Base-by-base conservation (phyloP, 441 rosid genomes). In the Erodium texanum region DNA sequence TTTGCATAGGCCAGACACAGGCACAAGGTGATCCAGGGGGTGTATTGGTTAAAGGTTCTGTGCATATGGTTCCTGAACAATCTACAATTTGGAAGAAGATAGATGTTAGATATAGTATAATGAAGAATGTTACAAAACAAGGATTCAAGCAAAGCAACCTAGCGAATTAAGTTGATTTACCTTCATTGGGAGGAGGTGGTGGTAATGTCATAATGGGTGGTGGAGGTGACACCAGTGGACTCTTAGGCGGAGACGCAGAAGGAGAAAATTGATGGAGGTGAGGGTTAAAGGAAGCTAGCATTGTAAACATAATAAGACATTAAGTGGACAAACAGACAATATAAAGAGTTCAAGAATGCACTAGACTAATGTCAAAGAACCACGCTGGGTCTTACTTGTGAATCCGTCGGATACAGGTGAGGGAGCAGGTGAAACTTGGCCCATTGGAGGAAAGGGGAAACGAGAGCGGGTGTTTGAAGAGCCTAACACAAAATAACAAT, bases 21-120 rank as follows among this genome's bases (percentile, higher is more conserved):
- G 85, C 89, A 83, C 99, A 93, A n/a, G 93, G 96, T 24, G 99
- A 82, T 24, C 95, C 99, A 10, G 97, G 96, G 71, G 95, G 95
- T 69, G 92, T 88, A 78, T 89, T 93, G 71, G 99, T 86, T 68
- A 78, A 88, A 0, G 97, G 97, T 48, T 91, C 96, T 19, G 78
- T 52, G 82, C 99, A 93, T 69, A 83, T 67, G 20, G 85, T 85
- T 77, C 87, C 67, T 22, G 83, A 76, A 82, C 99, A 93, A 85
- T 93, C 99, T 93, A 78, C 73, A 80, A 56, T 70, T 29, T 74
- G 9, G 62, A 80, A 73, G 43, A 61, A 73, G 70, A 38, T 8
- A 23, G 12, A 38, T 4, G 64, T 82, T 67, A 79, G 23, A 58
- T 20, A 65, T 52, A 15, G 62, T 52, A 34, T 19, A 15, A 32